Base-by-base conservation (phyloP, 78 protist genomes). In the Dictyostelium intermedium region DNA sequence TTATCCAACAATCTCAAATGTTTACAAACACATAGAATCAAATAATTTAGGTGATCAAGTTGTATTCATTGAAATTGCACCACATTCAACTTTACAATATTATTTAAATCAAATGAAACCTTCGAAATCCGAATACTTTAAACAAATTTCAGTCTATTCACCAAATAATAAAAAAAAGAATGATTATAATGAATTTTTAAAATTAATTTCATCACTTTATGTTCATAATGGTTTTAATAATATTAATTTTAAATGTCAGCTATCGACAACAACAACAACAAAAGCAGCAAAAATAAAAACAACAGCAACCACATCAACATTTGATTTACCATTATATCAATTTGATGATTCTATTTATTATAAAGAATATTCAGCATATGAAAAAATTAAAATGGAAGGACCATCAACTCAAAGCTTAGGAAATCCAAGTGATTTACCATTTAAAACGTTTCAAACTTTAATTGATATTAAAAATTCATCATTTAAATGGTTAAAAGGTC, bases 401-500 rank as follows among this genome's bases (percentile, higher is more conserved):
- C 77, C 77, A 5, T 4, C 87, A 61, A 56, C 43, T n/a, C 6
- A 25, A 30, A 13, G 14, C 9, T 78, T 82, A 23, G 87, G 87
- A 13, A 32, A 76, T 23, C 3, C 14, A 27, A 32, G 4, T 30
- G 43, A 30, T 5, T n/a, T 25, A n/a, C 39, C 77, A 30, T 32
- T n/a, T 32, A 69, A 13, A 7, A 23, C n/a, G 1, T 82, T 35
- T 63, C 27, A 82, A 13, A 56, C 87, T 7, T n/a, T 14, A 6
- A 82, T 82, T 23, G 60, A 82, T 39, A 63, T 63, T 35, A 39
- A 56, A 3, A 56, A 70, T 61, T 32, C 27, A 37, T 50, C 82
- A 14, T 84, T 72, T 45, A 8, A 66, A 20, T 84, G 43, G 63
- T 72, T 84, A 25, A 84, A 84, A 41, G 91, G 91, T 16, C 91